Evolutionary conservation across 257 asterid species (phyloP).

Genomic region (Oldenlandia corymbosa): DNA sequence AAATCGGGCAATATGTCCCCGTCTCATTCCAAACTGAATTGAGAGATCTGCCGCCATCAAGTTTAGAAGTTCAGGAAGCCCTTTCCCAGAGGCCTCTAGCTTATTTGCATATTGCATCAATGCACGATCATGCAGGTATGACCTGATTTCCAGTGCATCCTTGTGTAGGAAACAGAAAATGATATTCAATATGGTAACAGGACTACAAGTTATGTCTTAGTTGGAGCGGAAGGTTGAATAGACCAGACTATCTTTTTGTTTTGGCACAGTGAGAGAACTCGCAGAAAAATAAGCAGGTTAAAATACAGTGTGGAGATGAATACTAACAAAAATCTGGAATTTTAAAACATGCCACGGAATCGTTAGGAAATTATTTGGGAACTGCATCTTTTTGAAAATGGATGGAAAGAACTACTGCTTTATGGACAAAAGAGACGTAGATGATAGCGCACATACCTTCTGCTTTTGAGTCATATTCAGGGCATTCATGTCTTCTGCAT

Average conservation of each 20-base stretch:
- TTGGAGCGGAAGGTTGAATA: neutral
- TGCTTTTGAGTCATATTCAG: conserved; percentile 60
- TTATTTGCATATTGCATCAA: conserved; percentile 61
- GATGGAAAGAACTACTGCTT: neutral
- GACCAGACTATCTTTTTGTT: neutral
- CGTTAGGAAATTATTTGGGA: neutral
- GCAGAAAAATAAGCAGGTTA: neutral
- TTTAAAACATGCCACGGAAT: neutral
- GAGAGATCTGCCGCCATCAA: conserved; percentile 41
- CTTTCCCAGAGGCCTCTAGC: conserved; percentile 51
- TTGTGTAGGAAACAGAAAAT: conserved; percentile 20
- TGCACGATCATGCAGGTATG: conserved; percentile 70
- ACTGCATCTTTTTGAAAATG: neutral
- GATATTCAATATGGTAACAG: conserved; percentile 4
- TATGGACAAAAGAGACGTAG: conserved; percentile 6
- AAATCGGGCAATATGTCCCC: conserved; percentile 74
- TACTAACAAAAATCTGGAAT: neutral
- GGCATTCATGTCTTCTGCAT: conserved; percentile 57
- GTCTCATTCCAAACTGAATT: conserved; percentile 51
- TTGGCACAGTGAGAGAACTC: neutral
- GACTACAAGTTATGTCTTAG: neutral
- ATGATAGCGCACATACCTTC: conserved; percentile 42
- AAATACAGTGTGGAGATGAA: neutral
- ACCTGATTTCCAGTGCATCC: conserved; percentile 73
- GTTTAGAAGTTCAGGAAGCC: conserved; percentile 54